Conservation (phyloP, 2,329 filamentous ascomycete genomes). For the Claviceps digitariae region DNA sequence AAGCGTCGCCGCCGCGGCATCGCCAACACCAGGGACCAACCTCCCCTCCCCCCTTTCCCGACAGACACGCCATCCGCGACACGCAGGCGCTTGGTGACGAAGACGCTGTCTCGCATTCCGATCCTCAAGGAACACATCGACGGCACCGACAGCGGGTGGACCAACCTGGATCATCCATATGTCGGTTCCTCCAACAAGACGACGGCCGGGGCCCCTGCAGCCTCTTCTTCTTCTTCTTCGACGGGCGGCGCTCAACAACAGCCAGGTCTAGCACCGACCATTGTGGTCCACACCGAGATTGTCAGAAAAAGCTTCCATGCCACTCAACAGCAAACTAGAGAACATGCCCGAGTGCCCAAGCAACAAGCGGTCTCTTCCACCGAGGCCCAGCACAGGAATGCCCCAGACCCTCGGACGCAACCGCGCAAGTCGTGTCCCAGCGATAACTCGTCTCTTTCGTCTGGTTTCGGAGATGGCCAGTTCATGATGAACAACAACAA, state of each 20-base stretch:
- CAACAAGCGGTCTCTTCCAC: constrained; percentile 4
- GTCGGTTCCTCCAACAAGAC: constrained; percentile 7
- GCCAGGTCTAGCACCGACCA: not conserved
- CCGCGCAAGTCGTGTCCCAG: constrained; percentile 25
- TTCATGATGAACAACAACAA: constrained; percentile 27
- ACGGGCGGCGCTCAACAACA: not conserved
- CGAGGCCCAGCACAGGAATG: constrained; percentile 7
- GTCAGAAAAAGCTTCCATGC: constrained; percentile 3
- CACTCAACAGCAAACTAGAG: not conserved
- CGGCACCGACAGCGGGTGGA: constrained; percentile 17
- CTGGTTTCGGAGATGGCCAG: constrained; percentile 50
- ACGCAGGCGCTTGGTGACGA: constrained; percentile 5
- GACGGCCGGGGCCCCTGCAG: constrained; percentile 4
- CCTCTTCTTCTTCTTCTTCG: constrained; percentile 1
- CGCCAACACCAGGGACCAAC: constrained; percentile 24
- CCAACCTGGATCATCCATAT: constrained; percentile 19
- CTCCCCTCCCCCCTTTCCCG: constrained; percentile 6
- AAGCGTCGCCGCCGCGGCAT: constrained; percentile 6
- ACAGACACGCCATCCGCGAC: not conserved
- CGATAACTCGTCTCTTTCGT: constrained; percentile 47
- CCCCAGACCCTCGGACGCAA: constrained; percentile 8
- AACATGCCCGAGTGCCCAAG: not conserved
- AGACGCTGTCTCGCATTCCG: constrained; percentile 17
- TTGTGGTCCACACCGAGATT: constrained; percentile 8
- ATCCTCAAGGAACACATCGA: constrained; percentile 21